Base-by-base conservation (phyloP, 2,329 filamentous ascomycete species). In the Diaporthe sp. region DNA sequence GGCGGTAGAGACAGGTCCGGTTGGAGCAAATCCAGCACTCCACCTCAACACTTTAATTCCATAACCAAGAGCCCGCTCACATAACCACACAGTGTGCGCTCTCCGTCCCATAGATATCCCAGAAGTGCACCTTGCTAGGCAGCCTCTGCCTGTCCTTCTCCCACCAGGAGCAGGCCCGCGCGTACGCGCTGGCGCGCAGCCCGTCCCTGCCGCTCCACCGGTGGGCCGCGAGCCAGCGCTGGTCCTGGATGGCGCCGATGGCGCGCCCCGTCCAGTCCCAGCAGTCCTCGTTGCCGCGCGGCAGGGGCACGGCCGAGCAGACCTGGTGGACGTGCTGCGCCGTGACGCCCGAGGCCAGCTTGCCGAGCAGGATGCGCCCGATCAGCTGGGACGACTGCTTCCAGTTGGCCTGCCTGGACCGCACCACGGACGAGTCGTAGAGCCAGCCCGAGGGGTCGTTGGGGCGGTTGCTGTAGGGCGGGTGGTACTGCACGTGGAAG, bases 71-170 rank as follows among this genome's bases (percentile, higher is more conserved):
- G 12, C 19, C 15, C 19, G 0, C 22, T 61, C 58, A 61, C 58
- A 61, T 61, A 0, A 61, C 37, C n/a, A 42, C 37, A 25, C 58
- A 61, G 37, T 61, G 58, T 10, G 15, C 19, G 58, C 58, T 42
- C 4, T 61, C 58, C n/a, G 58, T 61, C 10, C 58, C 58, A 17
- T 61, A 61, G 13, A 61, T 61, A 10, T 61, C 58, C 58, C 58
- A 61, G 22, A 7, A 61, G 58, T 61, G 58, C 5, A 22, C 8
- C 58, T 61, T 61, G 9, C 22, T 17, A 42, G 58, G 58, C 3
- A 61, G 4, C 12, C 58, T 61, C 19, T 13, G 9, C 34, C 37
- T 42, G 15, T 61, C 58, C 5, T 9, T 17, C 13, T 42, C 22
- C 34, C 34, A 61, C 58, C 37, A 61, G 12, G 9, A 4, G 15